Percentiles rank a stretch among this genome's conserved stretches.
Evolutionary conservation across 371 early-diverging fungal species (phyloP).

Genomic region (Cokeromyces recurvatus): DNA sequence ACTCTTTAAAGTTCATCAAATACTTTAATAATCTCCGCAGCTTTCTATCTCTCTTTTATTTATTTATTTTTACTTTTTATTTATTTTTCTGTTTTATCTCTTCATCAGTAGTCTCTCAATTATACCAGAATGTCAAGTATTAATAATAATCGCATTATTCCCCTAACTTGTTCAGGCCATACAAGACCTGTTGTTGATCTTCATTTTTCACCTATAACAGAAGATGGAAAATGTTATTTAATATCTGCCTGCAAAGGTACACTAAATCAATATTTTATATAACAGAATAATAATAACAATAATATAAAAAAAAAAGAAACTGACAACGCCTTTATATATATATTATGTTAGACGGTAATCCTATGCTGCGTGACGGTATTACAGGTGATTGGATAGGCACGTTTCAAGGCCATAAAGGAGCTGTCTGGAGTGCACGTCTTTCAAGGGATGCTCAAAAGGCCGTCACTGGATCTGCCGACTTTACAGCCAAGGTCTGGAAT

Average conservation of each 20-base stretch:
- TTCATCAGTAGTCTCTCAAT: no score
- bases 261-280: no score
- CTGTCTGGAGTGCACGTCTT: conserved; percentile 86
- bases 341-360: conserved; percentile 65
- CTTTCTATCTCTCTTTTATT: no score
- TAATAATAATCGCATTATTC: no score
- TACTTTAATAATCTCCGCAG: no score
- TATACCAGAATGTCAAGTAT: no score
- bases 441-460: conserved; percentile 68
- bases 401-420: conserved; percentile 85
- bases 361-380: conserved; percentile 79
- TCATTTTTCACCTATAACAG: conserved; percentile 67
- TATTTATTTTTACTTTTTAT: no score
- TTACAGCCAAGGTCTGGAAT: conserved; percentile 84
- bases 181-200: conserved; percentile 87
- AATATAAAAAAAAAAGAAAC: not conserved
- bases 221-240: conserved; percentile 68
- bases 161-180: conserved; percentile 85
- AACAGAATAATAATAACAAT: no score
- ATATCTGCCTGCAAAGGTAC: conserved; percentile 89
- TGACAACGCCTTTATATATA: not conserved
- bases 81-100: no score
- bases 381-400: conserved; percentile 93
- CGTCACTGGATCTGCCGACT: conserved; percentile 89
- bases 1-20: no score